These are phyloP conservation scores for Phytophthora cryptogea DNA, from an alignment of 352 stramenopile genomes.

Conservation along the genomic window DNA sequence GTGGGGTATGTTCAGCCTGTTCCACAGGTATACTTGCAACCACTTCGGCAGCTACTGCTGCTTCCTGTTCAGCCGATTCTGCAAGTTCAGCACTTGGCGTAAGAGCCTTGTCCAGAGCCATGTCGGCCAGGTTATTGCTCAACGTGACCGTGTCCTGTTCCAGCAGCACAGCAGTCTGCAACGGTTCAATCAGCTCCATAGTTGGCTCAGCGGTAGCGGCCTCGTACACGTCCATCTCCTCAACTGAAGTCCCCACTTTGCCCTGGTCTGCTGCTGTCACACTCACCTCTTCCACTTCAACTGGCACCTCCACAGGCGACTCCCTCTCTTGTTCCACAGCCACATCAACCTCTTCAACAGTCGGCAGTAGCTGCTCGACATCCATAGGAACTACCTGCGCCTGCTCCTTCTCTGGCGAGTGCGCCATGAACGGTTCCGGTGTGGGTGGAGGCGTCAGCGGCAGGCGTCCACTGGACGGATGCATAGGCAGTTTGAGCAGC, in stretches of 20 bases:
- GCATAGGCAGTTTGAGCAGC: slow-evolving; percentile 23
- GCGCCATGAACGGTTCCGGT: slow-evolving; percentile 27
- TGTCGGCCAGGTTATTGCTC: slow-evolving; percentile 20
- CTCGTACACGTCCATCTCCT: not conserved
- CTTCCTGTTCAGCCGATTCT: not conserved
- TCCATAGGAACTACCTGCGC: slow-evolving; percentile 21
- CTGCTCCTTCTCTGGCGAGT: slow-evolving; percentile 33
- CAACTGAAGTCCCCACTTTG: not conserved
- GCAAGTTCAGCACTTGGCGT: not conserved
- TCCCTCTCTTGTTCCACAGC: not conserved
- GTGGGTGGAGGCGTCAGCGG: slow-evolving; percentile 25
- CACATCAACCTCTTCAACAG: slow-evolving; percentile 4
- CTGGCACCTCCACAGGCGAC: not conserved
- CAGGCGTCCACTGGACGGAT: slow-evolving; percentile 30
- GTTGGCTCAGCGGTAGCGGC: not conserved
- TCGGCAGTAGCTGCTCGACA: slow-evolving; percentile 9
- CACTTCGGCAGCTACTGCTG: not conserved
- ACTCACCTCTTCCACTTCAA: not conserved
- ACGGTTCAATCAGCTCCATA: slow-evolving; percentile 3
- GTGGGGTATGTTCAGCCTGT: not conserved
- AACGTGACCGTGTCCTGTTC: slow-evolving; percentile 19
- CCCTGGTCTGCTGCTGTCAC: not conserved
- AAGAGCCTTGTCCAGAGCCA: slow-evolving; percentile 20
- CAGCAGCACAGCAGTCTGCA: not conserved
- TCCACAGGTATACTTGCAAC: not conserved